A percentile compares a stretch with the other conserved stretches of the same genome.
These are phyloP conservation scores for Hanseniaspora occidentalis DNA, from an alignment of 805 yeast genomes.

Conservation along the genomic window DNA sequence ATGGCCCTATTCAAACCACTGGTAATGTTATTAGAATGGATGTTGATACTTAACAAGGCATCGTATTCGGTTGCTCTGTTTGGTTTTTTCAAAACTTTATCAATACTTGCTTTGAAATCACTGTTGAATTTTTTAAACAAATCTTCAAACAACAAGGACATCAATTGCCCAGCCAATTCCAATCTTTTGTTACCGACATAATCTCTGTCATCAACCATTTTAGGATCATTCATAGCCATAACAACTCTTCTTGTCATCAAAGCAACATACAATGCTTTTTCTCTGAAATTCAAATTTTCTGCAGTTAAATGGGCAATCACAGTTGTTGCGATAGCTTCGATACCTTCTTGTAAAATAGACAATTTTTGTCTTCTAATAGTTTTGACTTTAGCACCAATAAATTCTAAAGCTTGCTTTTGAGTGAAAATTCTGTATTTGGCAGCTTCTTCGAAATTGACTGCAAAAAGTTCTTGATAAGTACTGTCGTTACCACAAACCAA, in stretches of 20 bases:
- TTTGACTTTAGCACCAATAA: conserved; percentile 81
- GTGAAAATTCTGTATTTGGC: conserved; percentile 76
- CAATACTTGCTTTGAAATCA: conserved; percentile 89
- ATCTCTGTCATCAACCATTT: conserved; percentile 96
- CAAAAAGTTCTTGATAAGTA: conserved; percentile 81
- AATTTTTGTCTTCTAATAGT: conserved; percentile 87
- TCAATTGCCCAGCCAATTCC: conserved; percentile 93
- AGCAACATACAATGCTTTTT: conserved; percentile 88
- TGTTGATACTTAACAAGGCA: conserved; percentile 78
- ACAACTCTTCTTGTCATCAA: conserved; percentile 94
- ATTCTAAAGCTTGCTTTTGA: conserved; percentile 87
- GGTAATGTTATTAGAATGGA: conserved; percentile 86
- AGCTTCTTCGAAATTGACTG: conserved; percentile 88
- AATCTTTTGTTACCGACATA: conserved; percentile 96
- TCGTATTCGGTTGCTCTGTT: conserved; percentile 92
- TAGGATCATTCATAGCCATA: conserved; percentile 89
- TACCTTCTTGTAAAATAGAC: conserved; percentile 79
- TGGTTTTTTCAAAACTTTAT: conserved; percentile 86
- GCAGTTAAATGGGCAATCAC: conserved; percentile 92
- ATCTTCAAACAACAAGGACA: conserved; percentile 92
- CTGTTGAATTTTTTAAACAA: conserved; percentile 90
- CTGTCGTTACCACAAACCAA: conserved; percentile 86
- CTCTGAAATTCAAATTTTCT: conserved; percentile 73
- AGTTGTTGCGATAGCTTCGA: conserved; percentile 92
- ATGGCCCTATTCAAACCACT: conserved; percentile 92